Conservation (phyloP, 75 land plant species). For the Sequoia sempervirens region DNA sequence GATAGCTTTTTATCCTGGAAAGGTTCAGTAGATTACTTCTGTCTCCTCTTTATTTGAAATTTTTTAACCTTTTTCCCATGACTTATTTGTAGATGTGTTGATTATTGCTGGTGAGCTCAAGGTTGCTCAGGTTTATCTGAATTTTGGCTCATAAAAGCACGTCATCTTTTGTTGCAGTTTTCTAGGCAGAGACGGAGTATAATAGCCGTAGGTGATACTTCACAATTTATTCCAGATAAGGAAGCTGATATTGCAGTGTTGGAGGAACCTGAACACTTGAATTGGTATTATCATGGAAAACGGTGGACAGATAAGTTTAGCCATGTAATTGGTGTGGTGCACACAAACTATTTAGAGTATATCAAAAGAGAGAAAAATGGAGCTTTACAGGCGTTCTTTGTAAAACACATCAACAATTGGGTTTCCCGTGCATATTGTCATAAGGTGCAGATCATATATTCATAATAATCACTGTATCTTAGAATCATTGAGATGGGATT, state of each 20-base stretch:
- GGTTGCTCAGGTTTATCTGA: not conserved
- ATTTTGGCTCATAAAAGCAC: slow-evolving; percentile 4
- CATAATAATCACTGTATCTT: not conserved
- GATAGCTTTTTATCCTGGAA: slow-evolving; percentile 94
- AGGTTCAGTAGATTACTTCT: slow-evolving; percentile 40
- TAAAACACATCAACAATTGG: slow-evolving; percentile 92
- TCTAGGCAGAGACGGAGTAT: slow-evolving; percentile 86
- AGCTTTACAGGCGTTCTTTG: slow-evolving; percentile 84
- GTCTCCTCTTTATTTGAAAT: not conserved
- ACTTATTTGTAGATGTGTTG: not conserved
- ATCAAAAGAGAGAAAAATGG: slow-evolving; percentile 93
- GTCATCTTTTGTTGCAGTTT: slow-evolving; percentile 52
- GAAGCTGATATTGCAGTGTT: slow-evolving; percentile 95
- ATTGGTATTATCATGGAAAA: slow-evolving; percentile 95
- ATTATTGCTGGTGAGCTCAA: not conserved
- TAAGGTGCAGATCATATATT: slow-evolving; percentile 44
- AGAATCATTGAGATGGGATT: not conserved
- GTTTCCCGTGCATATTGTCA: slow-evolving; percentile 73
- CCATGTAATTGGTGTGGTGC: slow-evolving; percentile 91
- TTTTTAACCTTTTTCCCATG: not conserved
- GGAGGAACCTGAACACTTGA: slow-evolving; percentile 96
- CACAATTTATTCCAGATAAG: slow-evolving; percentile 80
- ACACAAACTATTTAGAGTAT: slow-evolving; percentile 96
- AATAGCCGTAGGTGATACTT: slow-evolving; percentile 89
- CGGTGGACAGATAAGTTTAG: slow-evolving; percentile 97